A percentile compares a stretch with the other conserved stretches of the same genome.
phyloP scores from a whole-genome alignment of 2,329 filamentous ascomycete genomes.

The Colletotrichum sp. region DNA sequence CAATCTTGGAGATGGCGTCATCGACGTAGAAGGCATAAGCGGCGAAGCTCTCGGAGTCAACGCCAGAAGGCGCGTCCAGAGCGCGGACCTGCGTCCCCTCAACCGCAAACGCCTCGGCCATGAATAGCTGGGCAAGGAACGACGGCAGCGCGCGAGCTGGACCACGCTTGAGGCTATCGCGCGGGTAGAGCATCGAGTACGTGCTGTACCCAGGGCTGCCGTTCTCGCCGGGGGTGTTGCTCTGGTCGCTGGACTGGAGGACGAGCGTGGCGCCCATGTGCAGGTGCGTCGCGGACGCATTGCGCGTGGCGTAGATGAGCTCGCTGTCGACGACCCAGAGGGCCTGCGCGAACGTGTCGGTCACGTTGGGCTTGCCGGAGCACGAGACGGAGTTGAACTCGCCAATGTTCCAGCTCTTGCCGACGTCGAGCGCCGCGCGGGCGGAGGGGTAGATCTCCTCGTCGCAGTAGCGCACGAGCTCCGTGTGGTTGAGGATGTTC shows the following conservation, averaged over 20 bases:
- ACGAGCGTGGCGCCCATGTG: slow-evolving; percentile 29
- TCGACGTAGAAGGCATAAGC: not conserved
- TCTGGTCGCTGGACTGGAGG: slow-evolving; percentile 19
- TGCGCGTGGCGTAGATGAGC: slow-evolving; percentile 40
- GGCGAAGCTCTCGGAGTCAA: not conserved
- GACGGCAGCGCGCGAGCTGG: slow-evolving; percentile 13
- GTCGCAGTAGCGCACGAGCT: slow-evolving; percentile 17
- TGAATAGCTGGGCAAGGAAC: slow-evolving; percentile 15
- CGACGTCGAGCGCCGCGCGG: slow-evolving; percentile 6
- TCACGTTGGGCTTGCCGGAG: slow-evolving; percentile 41
- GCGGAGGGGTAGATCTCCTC: slow-evolving; percentile 13
- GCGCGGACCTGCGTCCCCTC: not conserved
- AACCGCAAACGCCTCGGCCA: slow-evolving; percentile 18
- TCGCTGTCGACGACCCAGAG: slow-evolving; percentile 43
- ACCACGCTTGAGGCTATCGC: slow-evolving; percentile 16
- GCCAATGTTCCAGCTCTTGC: slow-evolving; percentile 31
- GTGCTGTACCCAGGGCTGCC: slow-evolving; percentile 17
- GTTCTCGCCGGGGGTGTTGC: slow-evolving; percentile 12
- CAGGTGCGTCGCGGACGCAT: slow-evolving; percentile 38
- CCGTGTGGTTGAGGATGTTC: slow-evolving; percentile 18
- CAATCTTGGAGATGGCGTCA: not conserved
- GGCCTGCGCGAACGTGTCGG: slow-evolving; percentile 44
- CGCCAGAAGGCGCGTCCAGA: not conserved
- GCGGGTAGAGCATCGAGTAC: slow-evolving; percentile 24
- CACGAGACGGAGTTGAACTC: slow-evolving; percentile 47